Evolutionary conservation across 345 rosid species (phyloP), one percentile per base, ranked within the genome.

Genomic region (Citrus unshiu): DNA sequence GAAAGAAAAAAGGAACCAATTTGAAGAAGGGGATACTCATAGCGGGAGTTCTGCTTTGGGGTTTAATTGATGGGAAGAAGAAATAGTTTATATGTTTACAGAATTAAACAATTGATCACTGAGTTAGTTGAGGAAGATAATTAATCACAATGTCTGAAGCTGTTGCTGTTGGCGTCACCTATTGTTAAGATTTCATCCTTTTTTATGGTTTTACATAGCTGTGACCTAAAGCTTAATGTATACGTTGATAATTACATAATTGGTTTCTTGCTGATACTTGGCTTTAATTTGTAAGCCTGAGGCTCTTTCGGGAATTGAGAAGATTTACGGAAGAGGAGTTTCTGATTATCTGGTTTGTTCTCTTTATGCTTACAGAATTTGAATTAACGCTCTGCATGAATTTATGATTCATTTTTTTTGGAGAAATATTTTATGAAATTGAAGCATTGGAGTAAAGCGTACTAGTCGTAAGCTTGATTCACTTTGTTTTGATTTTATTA

Each of bases 321-420:
- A 37, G 40, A 6, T 37, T 37, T 37, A 37, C 9, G 97, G 92
- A 77, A 89, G 88, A 37, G 98, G 93, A 22, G 82, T 92, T 73
- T 86, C 84, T 46, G 99, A 95, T 71, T 93, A 93, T 83, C 86
- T 91, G 90, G 97, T 91, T 82, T 14, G 86, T 82, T 85, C 79
- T 72, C 37, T 65, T 27, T 72, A 67, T 62, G 14, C 7, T 74
- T 58, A 9, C 35, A 46, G 49, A 59, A n/a, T 54, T 66, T 68
- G 9, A 35, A 37, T 66, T 40, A 24, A 2, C 43, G 12, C 25
- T 8, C 2, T 68, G 56, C 54, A n/a, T 68, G 6, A 43, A n/a
- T 68, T 82, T 77, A 90, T 74, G 88, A 92, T 37, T 7, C 40
- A 0, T 6, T 37, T 6, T 29, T 29, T 29, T 29, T 29, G 1